Evolutionary conservation across 2,329 filamentous ascomycete species (phyloP), one percentile per base, ranked within the genome.

Genomic region (Tolypocladium amazonense): DNA sequence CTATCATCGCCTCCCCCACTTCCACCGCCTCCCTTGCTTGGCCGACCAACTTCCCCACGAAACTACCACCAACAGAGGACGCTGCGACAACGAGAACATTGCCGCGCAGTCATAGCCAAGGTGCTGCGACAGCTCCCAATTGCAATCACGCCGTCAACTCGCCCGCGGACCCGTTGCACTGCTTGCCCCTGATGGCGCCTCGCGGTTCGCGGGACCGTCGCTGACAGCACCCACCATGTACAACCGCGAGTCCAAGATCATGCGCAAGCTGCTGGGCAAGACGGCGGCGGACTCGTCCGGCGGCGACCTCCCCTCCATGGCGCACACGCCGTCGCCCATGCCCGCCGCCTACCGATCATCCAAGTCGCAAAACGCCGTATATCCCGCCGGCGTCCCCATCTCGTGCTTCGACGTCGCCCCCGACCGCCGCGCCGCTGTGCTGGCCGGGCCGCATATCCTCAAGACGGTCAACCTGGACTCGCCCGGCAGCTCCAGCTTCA

Each of bases 201-300:
- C 65, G 62, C 63, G 62, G 62, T 64, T 64, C 61, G 66, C 64
- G 65, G 63, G 59, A 66, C 59, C 66, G 60, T 66, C 64, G 63
- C 65, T 63, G 70, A 33, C 7, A 35, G 27, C 50, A 23, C 59
- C 63, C 50, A 23, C 59, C 63, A 81, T 81, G 78, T 81, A 81
- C 72, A 81, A 77, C 63, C 78, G 75, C 71, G 75, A 82, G 65
- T 79, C 77, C 62, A 80, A 75, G 72, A 82, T 83, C 63, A 83
- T 86, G 79, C 80, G 82, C 69, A 82, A 84, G 74, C 78, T 85
- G 30, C 79, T 85, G 38, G 82, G 82, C 69, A 82, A 82, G 66
- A 73, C 76, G 61, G 71, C 76, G 35, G 73, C 75, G 64, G 78
- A 82, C 62, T 75, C 79, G 62, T 71, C 75, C 50, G 69, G 76